These are phyloP conservation scores for Phialophora verrucosa DNA, from an alignment of 2,329 filamentous ascomycete species.

Conservation along the genomic window DNA sequence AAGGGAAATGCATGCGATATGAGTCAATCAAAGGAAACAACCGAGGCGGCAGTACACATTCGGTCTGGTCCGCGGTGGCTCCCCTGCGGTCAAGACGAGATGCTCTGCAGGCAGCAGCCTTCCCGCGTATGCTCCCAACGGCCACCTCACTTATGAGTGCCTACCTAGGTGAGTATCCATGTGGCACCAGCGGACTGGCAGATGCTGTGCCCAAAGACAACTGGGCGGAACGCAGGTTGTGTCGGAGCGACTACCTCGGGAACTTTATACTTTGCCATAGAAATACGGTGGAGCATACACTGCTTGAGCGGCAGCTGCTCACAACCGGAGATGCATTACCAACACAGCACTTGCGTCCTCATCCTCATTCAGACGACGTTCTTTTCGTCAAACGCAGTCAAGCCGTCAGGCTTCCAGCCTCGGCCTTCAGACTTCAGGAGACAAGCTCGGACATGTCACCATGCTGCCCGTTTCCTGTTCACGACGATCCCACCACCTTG, in stretches of 20 bases:
- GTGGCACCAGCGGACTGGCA: conserved; percentile 1
- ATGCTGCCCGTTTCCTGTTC: neutral
- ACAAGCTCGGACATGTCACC: neutral
- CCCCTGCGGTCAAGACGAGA: neutral
- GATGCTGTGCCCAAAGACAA: neutral
- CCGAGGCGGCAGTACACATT: neutral
- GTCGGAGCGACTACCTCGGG: neutral
- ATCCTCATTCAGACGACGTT: neutral
- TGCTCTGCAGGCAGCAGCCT: neutral
- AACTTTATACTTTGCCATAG: neutral
- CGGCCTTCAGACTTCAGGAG: neutral
- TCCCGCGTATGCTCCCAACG: neutral
- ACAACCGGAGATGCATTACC: neutral
- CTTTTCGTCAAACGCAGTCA: neutral
- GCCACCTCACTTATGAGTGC: neutral
- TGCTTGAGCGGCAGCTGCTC: neutral
- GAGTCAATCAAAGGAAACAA: neutral
- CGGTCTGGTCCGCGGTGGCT: neutral
- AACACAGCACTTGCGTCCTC: neutral
- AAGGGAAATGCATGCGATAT: neutral
- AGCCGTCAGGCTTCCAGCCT: neutral
- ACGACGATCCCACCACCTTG: neutral
- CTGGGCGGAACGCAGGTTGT: neutral
- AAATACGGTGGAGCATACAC: neutral
- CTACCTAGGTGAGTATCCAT: neutral